phyloP scores from a whole-genome alignment of 2,329 filamentous ascomycete species.

The Davidsoniella australis region DNA sequence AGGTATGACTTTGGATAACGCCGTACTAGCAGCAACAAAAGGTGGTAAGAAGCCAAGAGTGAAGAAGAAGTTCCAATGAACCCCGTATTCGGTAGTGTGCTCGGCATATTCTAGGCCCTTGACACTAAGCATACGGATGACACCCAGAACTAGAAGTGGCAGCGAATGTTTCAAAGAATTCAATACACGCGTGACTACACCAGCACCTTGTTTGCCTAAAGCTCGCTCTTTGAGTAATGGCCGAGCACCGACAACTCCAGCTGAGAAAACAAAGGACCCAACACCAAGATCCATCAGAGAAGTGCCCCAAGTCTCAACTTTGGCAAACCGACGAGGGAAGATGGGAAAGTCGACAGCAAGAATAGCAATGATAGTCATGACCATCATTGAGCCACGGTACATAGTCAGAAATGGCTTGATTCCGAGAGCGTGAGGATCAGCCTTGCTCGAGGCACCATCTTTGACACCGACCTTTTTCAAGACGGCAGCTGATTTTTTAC shows the following conservation, averaged over 20 bases:
- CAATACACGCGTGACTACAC: slow-evolving; percentile 41
- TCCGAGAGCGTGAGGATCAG: slow-evolving; percentile 35
- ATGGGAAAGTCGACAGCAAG: slow-evolving; percentile 91
- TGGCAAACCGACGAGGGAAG: slow-evolving; percentile 88
- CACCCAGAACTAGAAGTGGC: slow-evolving; percentile 63
- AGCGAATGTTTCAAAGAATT: slow-evolving; percentile 62
- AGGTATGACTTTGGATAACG: slow-evolving; percentile 49
- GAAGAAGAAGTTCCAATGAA: slow-evolving; percentile 99
- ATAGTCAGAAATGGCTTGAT: slow-evolving; percentile 83
- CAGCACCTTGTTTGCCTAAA: slow-evolving; percentile 27
- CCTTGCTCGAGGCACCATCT: slow-evolving; percentile 12
- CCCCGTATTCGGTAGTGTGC: slow-evolving; percentile 91
- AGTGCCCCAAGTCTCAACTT: slow-evolving; percentile 98
- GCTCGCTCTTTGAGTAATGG: slow-evolving; percentile 54
- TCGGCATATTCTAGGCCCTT: slow-evolving; percentile 94
- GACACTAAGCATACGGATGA: slow-evolving; percentile 70
- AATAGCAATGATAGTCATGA: slow-evolving; percentile 77
- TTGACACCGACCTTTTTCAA: slow-evolving; percentile 28
- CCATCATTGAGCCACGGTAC: slow-evolving; percentile 82
- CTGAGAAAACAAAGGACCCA: slow-evolving; percentile 91
- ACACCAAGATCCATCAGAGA: slow-evolving; percentile 98
- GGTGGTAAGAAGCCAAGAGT: slow-evolving; percentile 78
- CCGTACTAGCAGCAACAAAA: slow-evolving; percentile 71
- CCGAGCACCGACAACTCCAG: slow-evolving; percentile 76
- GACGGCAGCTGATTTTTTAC: slow-evolving; percentile 13